A percentile compares a stretch with the other conserved stretches of the same genome.
These are phyloP conservation scores for Helianthus annuus DNA, from an alignment of 129 eudicot species.

Conservation along the genomic window HanXRQr2.0-SUNRISE NC_035433.2:143038933-143039432, in stretches of 20 bases:
- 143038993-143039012: conserved; percentile 99
- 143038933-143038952: conserved; percentile 88
- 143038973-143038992: conserved; percentile 93
- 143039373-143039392: conserved; percentile 95
- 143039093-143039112: conserved; percentile 93
- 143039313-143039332: conserved; percentile 89
- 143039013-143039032: conserved; percentile 97
- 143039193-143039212: conserved; percentile 72
- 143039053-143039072: conserved; percentile 98
- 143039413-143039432: conserved; percentile 99
- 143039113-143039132: conserved; percentile 51
- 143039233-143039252: conserved; percentile 86
- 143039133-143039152: conserved; percentile 45
- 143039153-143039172: conserved; percentile 49
- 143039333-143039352: conserved; percentile 97
- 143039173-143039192: conserved; percentile 76
- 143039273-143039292: conserved; percentile 43
- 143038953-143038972: conserved; percentile 90
- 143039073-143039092: conserved; percentile 94
- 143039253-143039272: conserved; percentile 84
- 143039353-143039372: conserved; percentile 99
- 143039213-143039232: conserved; percentile 89
- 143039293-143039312: conserved; percentile 71
- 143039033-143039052: conserved; percentile 93
- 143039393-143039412: conserved; percentile 83